Base-by-base conservation (phyloP, 2,329 filamentous ascomycete genomes). In the Botrytis byssoidea region DNA sequence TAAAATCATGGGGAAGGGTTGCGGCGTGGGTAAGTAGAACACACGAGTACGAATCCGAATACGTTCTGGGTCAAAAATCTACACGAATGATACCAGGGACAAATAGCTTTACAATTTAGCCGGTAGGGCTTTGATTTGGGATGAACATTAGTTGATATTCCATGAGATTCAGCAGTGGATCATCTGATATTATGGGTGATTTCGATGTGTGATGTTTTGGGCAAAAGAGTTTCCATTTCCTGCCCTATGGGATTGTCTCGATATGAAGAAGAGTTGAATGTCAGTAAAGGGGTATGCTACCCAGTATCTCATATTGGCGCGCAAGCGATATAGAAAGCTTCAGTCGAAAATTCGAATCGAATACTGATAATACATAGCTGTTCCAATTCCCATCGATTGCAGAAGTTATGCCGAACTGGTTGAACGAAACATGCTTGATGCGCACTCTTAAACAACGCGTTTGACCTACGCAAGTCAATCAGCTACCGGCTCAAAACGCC, bases 361-460 rank as follows among this genome's bases (percentile, higher is more conserved):
- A 66, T 60, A 40, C 46, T 75, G 74, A 65, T 76, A 61, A 61
- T 77, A 76, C 74, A 76, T 63, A 44, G 55, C 69, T 55, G 51
- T 74, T 65, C 60, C n/a, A 70, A 68, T 46, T 61, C 60, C 74
- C 73, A 60, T 48, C 63, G 74, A 74, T 74, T 66, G 55, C 76
- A 59, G 75, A 77, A 44, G 35, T 42, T 79, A 75, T 77, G 76
- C 78, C 77, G 74, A 76, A 75, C 74, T 70, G 74, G 74, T 74
- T 71, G 75, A 76, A 74, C 70, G 68, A 74, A 70, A 46, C 57
- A 70, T 59, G 64, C 61, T 57, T 32, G 55, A 20, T 72, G 46
- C 16, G 65, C 60, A 67, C 65, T 44, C 70, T 83, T 84, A 91
- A 78, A 91, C 88, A 70, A 91, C 88, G 69, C 89, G 86, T 85